Evolutionary conservation across 306 rosid genomes (phyloP).

Genomic region (Malus orientalis): DNA sequence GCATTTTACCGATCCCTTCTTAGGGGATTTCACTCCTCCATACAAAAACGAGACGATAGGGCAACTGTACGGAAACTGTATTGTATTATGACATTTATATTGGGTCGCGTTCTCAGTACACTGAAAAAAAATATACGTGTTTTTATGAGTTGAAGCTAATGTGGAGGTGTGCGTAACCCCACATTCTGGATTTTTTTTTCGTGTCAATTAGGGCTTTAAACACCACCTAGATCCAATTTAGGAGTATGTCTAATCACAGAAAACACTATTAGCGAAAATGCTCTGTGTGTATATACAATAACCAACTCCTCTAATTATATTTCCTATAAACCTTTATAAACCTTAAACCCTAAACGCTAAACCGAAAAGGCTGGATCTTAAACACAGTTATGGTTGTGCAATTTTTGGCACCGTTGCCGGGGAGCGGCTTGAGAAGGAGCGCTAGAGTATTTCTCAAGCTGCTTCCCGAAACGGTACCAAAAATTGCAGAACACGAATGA

Average conservation of each 20-base stretch:
- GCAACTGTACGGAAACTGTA: too few relatives aligned
- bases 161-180: slow-evolving; percentile 80
- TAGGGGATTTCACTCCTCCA: too few relatives aligned
- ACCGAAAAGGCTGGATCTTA: background rate
- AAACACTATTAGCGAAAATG: slow-evolving; percentile 18
- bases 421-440: background rate
- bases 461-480: background rate
- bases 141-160: background rate
- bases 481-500: background rate
- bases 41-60: too few relatives aligned
- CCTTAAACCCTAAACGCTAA: background rate
- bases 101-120: too few relatives aligned
- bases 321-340: background rate
- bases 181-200: slow-evolving; percentile 6
- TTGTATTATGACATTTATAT: too few relatives aligned
- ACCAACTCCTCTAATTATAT: slow-evolving; percentile 17
- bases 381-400: background rate
- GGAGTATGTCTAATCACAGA: slow-evolving; percentile 30
- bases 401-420: background rate
- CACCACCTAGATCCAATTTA: slow-evolving; percentile 41
- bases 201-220: slow-evolving; percentile 49
- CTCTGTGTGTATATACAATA: slow-evolving; percentile 12
- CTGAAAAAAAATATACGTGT: too few relatives aligned
- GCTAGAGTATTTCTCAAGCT: background rate
- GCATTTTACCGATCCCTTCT: too few relatives aligned